Conservation (phyloP, 306 rosid species). For the Cucumis cinereus region DNA sequence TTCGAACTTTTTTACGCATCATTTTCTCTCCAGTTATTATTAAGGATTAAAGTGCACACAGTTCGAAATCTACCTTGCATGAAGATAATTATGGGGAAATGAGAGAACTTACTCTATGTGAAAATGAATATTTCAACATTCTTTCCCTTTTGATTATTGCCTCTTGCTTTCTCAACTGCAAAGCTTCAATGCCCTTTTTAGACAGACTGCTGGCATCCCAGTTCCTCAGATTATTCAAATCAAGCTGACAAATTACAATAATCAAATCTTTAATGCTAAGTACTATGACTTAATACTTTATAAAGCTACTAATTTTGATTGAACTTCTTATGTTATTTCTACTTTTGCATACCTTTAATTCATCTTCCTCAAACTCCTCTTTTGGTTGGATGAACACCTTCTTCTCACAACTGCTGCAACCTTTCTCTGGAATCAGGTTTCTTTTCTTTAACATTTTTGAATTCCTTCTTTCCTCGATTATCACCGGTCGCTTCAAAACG, state of each 20-base stretch:
- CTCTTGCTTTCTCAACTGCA: conserved; percentile 50
- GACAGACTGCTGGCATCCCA: conserved; percentile 55
- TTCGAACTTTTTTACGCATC: too few relatives aligned
- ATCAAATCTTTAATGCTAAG: neutral
- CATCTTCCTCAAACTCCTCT: conserved; percentile 30
- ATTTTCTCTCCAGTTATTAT: too few relatives aligned
- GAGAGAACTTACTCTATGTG: conserved; percentile 47
- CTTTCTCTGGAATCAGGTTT: conserved; percentile 2
- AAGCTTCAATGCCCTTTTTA: conserved; percentile 43
- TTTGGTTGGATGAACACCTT: conserved; percentile 22
- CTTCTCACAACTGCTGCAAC: conserved; percentile 12
- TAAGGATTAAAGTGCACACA: neutral
- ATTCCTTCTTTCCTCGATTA: conserved; percentile 13
- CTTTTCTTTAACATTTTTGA: conserved; percentile 20
- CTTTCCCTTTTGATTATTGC: conserved; percentile 61
- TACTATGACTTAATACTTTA: neutral
- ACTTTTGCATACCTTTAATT: conserved; percentile 21
- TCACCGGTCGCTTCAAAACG: conserved; percentile 18
- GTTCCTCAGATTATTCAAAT: conserved; percentile 27
- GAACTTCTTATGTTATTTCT: neutral
- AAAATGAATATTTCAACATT: conserved; percentile 69
- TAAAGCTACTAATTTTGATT: neutral
- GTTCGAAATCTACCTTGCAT: neutral
- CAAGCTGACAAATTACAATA: conserved; percentile 31
- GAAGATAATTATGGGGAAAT: neutral